A percentile compares a stretch with the other conserved stretches of the same genome.
These are phyloP conservation scores for Chalaropsis ovoidea DNA, from an alignment of 2,329 filamentous ascomycete species.

Conservation along the genomic window DNA sequence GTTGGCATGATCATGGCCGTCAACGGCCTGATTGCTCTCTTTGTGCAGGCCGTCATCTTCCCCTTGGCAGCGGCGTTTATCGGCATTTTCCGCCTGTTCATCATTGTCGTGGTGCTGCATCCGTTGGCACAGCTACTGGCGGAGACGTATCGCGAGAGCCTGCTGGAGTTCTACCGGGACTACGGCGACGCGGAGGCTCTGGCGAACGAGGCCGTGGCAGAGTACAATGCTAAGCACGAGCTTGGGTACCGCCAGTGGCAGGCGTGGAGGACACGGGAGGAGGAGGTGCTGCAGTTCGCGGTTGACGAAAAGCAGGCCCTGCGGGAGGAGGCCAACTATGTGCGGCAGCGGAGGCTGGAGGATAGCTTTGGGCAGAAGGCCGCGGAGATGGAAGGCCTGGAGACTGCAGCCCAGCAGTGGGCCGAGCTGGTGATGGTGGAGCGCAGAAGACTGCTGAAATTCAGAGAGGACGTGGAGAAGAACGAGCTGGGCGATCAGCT, in stretches of 20 bases:
- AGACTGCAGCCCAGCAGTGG: conserved; percentile 23
- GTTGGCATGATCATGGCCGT: conserved; percentile 53
- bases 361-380: conserved; percentile 21
- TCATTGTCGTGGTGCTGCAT: conserved; percentile 49
- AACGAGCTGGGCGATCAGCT: conserved; percentile 15
- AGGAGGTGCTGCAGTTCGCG: conserved; percentile 31
- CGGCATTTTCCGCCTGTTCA: conserved; percentile 51
- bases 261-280: conserved; percentile 35
- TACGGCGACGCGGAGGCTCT: conserved; percentile 30
- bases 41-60: conserved; percentile 52
- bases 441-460: conserved; percentile 13
- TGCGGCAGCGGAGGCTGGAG: conserved; percentile 2
- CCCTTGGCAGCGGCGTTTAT: conserved; percentile 48
- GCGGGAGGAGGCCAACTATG: conserved; percentile 9
- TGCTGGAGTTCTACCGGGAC: conserved; percentile 28
- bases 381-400: conserved; percentile 23
- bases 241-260: conserved; percentile 34
- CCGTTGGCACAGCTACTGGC: conserved; percentile 44
- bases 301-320: conserved; percentile 31
- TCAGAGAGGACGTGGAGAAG: conserved; percentile 13
- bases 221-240: conserved; percentile 16
- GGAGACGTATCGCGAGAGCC: conserved; percentile 35
- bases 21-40: conserved; percentile 49
- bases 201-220: conserved; percentile 29
- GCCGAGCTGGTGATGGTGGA: conserved; percentile 16